phyloP scores from a whole-genome alignment of 2,329 filamentous ascomycete species.

The Myriangium duriaei region DNA sequence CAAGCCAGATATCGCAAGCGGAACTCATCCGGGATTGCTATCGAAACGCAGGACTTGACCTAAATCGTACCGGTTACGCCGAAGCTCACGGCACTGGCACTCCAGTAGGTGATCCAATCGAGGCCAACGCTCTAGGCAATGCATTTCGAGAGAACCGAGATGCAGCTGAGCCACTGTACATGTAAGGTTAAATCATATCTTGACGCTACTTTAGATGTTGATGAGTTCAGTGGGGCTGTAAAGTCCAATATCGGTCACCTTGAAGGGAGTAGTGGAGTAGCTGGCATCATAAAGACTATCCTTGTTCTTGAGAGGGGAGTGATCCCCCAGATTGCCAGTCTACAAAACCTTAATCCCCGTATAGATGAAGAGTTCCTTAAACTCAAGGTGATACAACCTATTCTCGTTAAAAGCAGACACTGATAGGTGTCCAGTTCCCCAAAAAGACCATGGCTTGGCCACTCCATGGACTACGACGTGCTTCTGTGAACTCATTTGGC shows the following conservation, averaged over 20 bases:
- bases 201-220: no score
- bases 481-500: not conserved
- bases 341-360: not conserved
- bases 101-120: constrained; percentile 16
- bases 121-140: constrained; percentile 15
- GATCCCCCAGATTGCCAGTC: constrained; percentile 43
- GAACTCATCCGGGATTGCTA: constrained; percentile 27
- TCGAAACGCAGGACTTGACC: constrained; percentile 22
- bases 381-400: not conserved
- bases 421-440: no score
- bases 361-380: no score
- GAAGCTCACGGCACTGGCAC: constrained; percentile 20
- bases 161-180: constrained; percentile 10
- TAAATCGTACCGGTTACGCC: constrained; percentile 7
- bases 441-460: no score
- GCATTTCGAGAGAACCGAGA: constrained; percentile 4
- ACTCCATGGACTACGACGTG: not conserved
- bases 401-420: not conserved
- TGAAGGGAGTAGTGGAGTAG: constrained; percentile 26
- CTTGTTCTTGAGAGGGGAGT: constrained; percentile 50
- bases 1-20: constrained; percentile 25
- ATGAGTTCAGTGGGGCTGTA: constrained; percentile 16
- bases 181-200: no score
- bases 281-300: constrained; percentile 50
- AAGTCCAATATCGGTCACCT: constrained; percentile 22